Conservation (phyloP, 169 alveolate species). For the Plasmodium berghei region DNA sequence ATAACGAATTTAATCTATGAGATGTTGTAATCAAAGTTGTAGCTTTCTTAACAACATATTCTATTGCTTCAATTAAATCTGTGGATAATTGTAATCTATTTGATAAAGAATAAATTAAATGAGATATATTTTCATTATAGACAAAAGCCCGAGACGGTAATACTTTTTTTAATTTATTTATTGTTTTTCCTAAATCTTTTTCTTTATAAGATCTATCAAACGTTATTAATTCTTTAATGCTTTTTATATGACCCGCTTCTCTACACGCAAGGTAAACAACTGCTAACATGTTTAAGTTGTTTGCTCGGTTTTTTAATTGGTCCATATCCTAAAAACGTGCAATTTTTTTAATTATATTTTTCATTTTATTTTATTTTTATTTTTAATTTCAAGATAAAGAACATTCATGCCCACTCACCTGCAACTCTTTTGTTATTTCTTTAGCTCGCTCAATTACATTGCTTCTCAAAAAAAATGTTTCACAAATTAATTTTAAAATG, state of each 20-base stretch:
- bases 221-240: slow-evolving; percentile 87
- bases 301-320: slow-evolving; percentile 81
- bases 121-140: slow-evolving; percentile 85
- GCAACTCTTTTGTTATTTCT: slow-evolving; percentile 87
- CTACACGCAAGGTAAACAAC: slow-evolving; percentile 91
- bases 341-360: not conserved
- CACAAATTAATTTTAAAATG: slow-evolving; percentile 86
- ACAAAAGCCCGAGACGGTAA: slow-evolving; percentile 88
- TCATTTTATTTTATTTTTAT: not conserved
- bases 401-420: slow-evolving; percentile 31
- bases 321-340: slow-evolving; percentile 76
- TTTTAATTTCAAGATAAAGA: too few species aligned
- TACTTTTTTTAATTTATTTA: slow-evolving; percentile 88
- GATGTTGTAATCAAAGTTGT: slow-evolving; percentile 83
- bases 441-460: slow-evolving; percentile 89
- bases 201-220: slow-evolving; percentile 89
- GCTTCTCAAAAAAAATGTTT: slow-evolving; percentile 85
- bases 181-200: slow-evolving; percentile 90
- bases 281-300: slow-evolving; percentile 86
- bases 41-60: slow-evolving; percentile 84
- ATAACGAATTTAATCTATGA: slow-evolving; percentile 88
- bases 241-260: slow-evolving; percentile 91
- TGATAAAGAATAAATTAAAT: slow-evolving; percentile 86
- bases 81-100: slow-evolving; percentile 80
- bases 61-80: slow-evolving; percentile 84